Base-by-base conservation (phyloP, 176 grass and related monocot genomes). In the Elaeis guineensis region DNA sequence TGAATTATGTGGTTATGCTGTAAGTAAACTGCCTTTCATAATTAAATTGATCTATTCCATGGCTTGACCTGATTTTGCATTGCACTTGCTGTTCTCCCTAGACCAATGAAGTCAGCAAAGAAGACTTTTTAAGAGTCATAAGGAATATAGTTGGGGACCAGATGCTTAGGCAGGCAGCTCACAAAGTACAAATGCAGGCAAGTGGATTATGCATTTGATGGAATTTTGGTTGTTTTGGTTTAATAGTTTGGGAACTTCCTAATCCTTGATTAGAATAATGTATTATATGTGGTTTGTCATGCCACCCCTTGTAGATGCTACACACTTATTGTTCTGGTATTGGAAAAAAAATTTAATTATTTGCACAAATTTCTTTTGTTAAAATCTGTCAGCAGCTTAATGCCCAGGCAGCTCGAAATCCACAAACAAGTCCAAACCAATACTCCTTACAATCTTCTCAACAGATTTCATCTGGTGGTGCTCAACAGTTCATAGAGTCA, bases 101-200 rank as follows among this genome's bases (percentile, higher is more conserved):
- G 93, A 97, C 77, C 84, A 92, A 98, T 76, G 84, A 98, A 73
- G 78, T 98, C 67, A 86, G 32, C 73, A 98, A 98, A 76, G 93
- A 91, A 49, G 84, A 98, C 63, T 98, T 98, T 75, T 70, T 92
- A 69, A 82, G 77, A 76, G 87, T 80, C 57, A 79, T 85, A 76
- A 91, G 84, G 78, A 92, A 79, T 55, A 89, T 92, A 76, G 93
- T 98, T 78, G 87, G 93, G n/a, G 93, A 98, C 63, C 86, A 98
- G 59, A 88, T 92, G 84, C 87, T 92, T 71, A 88, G 78, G 60
- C 84, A 92, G 79, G 84, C 93, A 50, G 81, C 79, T 83, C 75
- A 89, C 64, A 83, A 86, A 63, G 83, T 85, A 49, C 87, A 98
- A 75, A 77, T 80, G 81, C 80, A 89, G 84, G 87, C 82, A 75